Percentiles rank a stretch among this genome's conserved stretches.
Evolutionary conservation across 495 filamentous ascomycete genomes (phyloP).

Genomic region (Neurospora sublineolata): DNA sequence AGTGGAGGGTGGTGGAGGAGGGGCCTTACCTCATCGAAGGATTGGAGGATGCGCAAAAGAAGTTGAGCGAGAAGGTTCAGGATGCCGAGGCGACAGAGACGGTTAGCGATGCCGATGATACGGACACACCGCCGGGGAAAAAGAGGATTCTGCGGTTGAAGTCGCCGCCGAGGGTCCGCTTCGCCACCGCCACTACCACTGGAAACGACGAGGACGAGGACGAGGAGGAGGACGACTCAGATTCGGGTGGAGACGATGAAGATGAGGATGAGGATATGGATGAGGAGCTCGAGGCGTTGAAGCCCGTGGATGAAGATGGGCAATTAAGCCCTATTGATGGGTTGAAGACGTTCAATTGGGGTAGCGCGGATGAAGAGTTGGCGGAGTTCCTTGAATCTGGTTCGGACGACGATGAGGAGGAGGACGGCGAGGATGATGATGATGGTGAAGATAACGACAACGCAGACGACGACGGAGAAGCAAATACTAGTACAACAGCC

Average conservation of each 20-base stretch:
- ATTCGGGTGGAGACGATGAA: constrained; percentile 32
- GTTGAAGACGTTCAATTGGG: constrained; percentile 47
- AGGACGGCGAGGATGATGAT: constrained; percentile 15
- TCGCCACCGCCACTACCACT: background rate
- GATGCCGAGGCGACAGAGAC: constrained; percentile 20
- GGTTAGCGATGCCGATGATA: constrained; percentile 18
- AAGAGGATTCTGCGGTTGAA: constrained; percentile 5
- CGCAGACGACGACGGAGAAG: constrained; percentile 19
- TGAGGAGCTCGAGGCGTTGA: constrained; percentile 14
- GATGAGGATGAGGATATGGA: constrained; percentile 29
- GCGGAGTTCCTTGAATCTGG: constrained; percentile 58
- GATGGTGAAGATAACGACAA: constrained; percentile 22
- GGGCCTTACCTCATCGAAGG: constrained; percentile 57
- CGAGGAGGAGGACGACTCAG: constrained; percentile 28
- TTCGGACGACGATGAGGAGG: constrained; percentile 40
- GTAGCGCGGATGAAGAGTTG: constrained; percentile 57
- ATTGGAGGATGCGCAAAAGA: constrained; percentile 26
- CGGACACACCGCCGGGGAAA: constrained; percentile 4
- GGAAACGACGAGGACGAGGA: constrained; percentile 36
- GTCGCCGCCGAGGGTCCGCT: constrained; percentile 1
- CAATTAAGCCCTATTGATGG: constrained; percentile 42
- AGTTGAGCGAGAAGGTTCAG: constrained; percentile 21
- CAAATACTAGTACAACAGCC: background rate
- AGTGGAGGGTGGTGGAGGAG: constrained; percentile 69
- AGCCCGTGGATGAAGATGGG: constrained; percentile 39